Evolutionary conservation across 805 yeast species (phyloP), one percentile per base, ranked within the genome.

Genomic region (Hanseniaspora clermontiae): DNA sequence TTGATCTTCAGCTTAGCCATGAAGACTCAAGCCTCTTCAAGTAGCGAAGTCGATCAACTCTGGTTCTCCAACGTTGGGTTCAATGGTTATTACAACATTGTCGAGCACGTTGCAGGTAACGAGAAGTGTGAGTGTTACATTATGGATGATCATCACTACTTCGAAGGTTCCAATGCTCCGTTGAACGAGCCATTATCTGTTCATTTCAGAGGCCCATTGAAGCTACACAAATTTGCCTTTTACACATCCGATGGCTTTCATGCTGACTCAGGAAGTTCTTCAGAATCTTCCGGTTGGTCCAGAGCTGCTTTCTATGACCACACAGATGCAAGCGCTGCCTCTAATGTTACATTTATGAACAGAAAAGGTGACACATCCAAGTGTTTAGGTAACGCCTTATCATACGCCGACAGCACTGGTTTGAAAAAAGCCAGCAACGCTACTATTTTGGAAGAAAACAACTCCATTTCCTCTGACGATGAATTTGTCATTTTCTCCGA

Each of bases 181-280:
- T 62, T 83, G 40, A 69, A 82, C 61, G 81, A 75, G 56, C 86
- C 80, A 60, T 71, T 84, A 12, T 80, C 88, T 1, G 89, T 84
- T 11, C 93, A 84, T 65, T 77, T 84, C 66, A 78, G 93, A 69
- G 93, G 93, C 37, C 93, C 93, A 3, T 68, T 84, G 59, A 68
- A 72, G 10, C 72, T 84, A 61, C 71, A 70, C 57, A 73, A 78
- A 61, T 84, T 84, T 65, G 90, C 80, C 5, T 81, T 71, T 61
- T 84, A 81, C 64, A 73, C 74, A n/a, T 61, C 81, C 15, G 71
- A 72, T 3, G 64, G 69, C 48, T 60, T 65, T n/a, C 58, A 60
- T 47, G 61, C 63, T 55, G 59, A 55, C 38, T 53, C 63, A 48
- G 65, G 73, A 15, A 20, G 31, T 15, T 19, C 45, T 40, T 15